Evolutionary conservation across 306 rosid species (phyloP).

Genomic region (Cucumis hystrix): DNA sequence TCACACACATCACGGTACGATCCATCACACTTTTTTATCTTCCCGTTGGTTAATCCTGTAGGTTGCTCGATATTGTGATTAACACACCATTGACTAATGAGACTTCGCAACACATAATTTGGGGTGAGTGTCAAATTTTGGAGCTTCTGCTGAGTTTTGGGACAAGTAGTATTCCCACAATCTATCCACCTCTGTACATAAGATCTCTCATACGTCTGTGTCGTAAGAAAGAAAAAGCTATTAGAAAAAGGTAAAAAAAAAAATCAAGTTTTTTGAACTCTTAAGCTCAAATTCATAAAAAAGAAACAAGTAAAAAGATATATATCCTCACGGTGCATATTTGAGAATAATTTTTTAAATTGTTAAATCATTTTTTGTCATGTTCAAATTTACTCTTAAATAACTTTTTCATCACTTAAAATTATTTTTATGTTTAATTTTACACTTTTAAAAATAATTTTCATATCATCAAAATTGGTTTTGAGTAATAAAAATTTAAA

Average conservation of each 20-base stretch:
- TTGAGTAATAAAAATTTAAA: no score
- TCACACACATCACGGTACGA: slow-evolving; percentile 75
- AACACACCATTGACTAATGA: slow-evolving; percentile 76
- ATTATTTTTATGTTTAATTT: no score
- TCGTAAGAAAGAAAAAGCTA: neutral
- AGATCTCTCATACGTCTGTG: slow-evolving; percentile 90
- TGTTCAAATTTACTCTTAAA: no score
- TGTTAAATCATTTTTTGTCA: no score
- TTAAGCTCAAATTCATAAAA: neutral
- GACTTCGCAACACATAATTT: slow-evolving; percentile 83
- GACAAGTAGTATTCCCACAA: slow-evolving; percentile 77
- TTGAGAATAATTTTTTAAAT: no score
- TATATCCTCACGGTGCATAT: neutral
- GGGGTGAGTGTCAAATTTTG: slow-evolving; percentile 74
- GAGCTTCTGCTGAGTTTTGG: slow-evolving; percentile 96
- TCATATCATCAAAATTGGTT: no score
- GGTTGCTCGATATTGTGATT: slow-evolving; percentile 77
- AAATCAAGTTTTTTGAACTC: neutral
- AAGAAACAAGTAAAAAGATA: neutral
- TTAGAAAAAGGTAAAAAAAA: neutral
- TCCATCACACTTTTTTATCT: slow-evolving; percentile 77
- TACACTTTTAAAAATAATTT: no score
- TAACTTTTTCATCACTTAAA: no score
- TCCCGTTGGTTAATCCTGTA: slow-evolving; percentile 70
- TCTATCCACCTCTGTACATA: slow-evolving; percentile 97